These are phyloP conservation scores for Ustilago hordei DNA, from an alignment of 1,284 basidiomycete genomes.

Conservation along the genomic window DNA sequence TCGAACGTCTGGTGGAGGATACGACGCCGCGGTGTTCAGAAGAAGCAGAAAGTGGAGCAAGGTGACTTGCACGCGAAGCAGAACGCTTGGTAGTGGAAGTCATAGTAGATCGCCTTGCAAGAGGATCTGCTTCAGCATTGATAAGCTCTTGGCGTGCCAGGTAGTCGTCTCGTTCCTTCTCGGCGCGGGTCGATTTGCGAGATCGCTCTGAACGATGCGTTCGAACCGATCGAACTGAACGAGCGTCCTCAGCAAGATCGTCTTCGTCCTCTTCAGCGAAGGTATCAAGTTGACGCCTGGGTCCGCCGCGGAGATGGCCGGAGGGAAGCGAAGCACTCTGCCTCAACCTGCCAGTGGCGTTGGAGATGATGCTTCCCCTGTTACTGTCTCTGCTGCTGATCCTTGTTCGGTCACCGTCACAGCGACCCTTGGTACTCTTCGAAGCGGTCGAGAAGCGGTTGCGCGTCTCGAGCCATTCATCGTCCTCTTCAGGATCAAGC, in stretches of 20 bases:
- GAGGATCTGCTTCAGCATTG: conserved; percentile 9
- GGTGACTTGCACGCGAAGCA: conserved; percentile 16
- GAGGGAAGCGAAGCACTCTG: conserved; percentile 32
- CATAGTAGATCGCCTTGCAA: conserved; percentile 3
- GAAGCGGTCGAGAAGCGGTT: conserved; percentile 21
- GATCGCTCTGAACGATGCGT: conserved; percentile 22
- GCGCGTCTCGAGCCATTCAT: conserved; percentile 41
- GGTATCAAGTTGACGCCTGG: conserved; percentile 35
- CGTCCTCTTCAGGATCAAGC: conserved; percentile 28
- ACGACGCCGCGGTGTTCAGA: conserved; percentile 12
- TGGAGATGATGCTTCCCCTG: conserved; percentile 36
- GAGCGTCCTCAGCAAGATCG: conserved; percentile 25
- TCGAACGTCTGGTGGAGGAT: conserved; percentile 4
- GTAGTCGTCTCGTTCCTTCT: conserved; percentile 47
- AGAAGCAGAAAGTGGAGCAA: conserved; percentile 16
- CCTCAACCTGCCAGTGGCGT: conserved; percentile 33
- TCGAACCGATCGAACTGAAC: conserved; percentile 25
- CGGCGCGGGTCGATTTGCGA: conserved; percentile 35
- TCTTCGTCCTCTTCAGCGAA: conserved; percentile 47
- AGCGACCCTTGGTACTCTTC: conserved; percentile 17
- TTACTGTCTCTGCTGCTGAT: conserved; percentile 26
- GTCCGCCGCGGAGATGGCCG: conserved; percentile 22
- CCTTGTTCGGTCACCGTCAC: conserved; percentile 1
- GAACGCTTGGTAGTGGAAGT: conserved; percentile 10
- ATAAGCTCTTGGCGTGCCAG: conserved; percentile 34